Evolutionary conservation across 768 basidiomycete genomes (phyloP), one percentile per base, ranked within the genome.

Genomic region (Lactarius hengduanensis): DNA sequence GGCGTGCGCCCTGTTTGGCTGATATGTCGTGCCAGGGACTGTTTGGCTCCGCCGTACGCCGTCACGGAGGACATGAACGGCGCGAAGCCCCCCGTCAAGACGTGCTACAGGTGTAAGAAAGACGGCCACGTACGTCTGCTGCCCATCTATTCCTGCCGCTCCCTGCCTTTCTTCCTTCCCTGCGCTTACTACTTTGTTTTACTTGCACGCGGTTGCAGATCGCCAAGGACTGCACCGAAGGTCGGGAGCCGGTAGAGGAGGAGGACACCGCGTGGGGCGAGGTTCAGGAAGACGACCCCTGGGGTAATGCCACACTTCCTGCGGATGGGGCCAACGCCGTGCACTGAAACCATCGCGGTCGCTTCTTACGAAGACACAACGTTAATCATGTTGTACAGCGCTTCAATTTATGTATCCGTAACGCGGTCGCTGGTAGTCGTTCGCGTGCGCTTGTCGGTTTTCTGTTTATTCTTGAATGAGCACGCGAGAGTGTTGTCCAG

Each of bases 41-140:
- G 92, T 72, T 86, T 93, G 68, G 92, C 92, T 64, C 76, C 90
- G 40, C 84, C 87, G 56, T 87, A 88, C 28, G 78, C 83, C 26
- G 79, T 81, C 30, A 75, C 79, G 26, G 75, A 79, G 54, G 83
- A 83, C 54, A 58, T 65, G 62, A 80, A 81, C 59, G 74, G 67
- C 30, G 22, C 60, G 53, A 76, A 78, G 63, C 85, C 81, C 76
- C 90, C 85, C 78, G 84, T 74, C 69, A 94, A 90, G 80, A 91
- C 89, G 60, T 94, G 92, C 75, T 94, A 91, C 79, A 93, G 91
- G 73, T 94, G 93, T 73, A 88, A 91, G 74, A 86, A 88, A 75
- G 90, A 91, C 76, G 92, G 92, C 69, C 92, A 94, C 80, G 92
- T 94, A 74, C 76, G 90, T 80, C 13, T 11, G 16, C 15, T 62